These are phyloP conservation scores for Lactarius deliciosus DNA, from an alignment of 768 basidiomycete genomes.

Conservation along the genomic window DNA sequence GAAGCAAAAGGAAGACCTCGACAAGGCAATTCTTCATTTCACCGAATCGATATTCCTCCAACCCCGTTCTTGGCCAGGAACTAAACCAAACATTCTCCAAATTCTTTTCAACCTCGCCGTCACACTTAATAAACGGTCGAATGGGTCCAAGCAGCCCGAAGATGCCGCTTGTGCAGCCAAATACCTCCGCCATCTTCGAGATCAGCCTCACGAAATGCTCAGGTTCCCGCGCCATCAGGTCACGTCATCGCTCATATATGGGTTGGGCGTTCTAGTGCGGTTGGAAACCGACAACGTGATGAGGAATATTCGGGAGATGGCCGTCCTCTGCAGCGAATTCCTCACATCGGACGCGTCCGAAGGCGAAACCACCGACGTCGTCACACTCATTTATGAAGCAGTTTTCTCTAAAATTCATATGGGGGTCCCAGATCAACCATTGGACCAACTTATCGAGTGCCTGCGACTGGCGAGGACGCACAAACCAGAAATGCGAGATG, in stretches of 20 bases:
- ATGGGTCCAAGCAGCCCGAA: background rate
- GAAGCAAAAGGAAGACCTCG: background rate
- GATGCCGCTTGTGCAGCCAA: background rate
- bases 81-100: too few relatives aligned
- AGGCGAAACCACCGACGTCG: background rate
- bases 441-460: background rate
- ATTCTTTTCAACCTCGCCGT: too few relatives aligned
- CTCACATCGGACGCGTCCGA: background rate
- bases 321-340: background rate
- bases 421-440: background rate
- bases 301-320: background rate
- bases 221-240: background rate
- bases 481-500: background rate
- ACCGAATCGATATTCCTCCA: background rate
- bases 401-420: background rate
- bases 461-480: background rate
- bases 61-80: background rate
- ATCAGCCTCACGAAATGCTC: background rate
- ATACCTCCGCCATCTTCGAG: background rate
- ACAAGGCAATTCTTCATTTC: background rate
- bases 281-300: background rate
- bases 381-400: background rate
- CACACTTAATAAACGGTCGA: too few relatives aligned
- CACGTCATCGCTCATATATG: background rate
- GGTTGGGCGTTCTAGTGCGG: background rate